These are phyloP conservation scores for Elsinoe fawcettii DNA, from an alignment of 2,329 filamentous ascomycete species.

Conservation along the genomic window DNA sequence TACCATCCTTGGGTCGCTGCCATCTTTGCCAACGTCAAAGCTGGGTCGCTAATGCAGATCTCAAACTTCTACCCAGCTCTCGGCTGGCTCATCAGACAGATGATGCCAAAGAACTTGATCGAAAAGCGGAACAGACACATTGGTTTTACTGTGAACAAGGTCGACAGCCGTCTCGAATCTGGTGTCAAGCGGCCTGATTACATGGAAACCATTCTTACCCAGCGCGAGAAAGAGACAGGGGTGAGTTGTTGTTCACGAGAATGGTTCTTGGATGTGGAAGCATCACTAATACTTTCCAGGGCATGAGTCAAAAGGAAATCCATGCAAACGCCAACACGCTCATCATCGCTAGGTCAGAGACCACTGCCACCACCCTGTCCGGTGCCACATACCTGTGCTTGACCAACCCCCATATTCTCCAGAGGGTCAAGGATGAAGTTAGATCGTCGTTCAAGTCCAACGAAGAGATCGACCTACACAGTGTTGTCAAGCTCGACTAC, in stretches of 20 bases:
- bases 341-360: constrained; percentile 33
- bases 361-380: constrained; percentile 29
- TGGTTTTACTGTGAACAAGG: not conserved
- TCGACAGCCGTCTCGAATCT: not conserved
- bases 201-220: constrained; percentile 1
- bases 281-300: not conserved
- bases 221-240: not conserved
- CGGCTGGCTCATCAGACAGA: not conserved
- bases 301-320: constrained; percentile 25
- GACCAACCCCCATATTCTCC: constrained; percentile 25
- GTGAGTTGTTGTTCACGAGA: not conserved
- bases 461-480: constrained; percentile 29
- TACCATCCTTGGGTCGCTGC: constrained; percentile 8
- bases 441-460: constrained; percentile 26
- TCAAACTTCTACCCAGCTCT: not conserved
- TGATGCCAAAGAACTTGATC: not conserved
- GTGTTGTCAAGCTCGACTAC: constrained; percentile 30
- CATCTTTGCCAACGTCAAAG: constrained; percentile 2
- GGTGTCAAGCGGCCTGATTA: constrained; percentile 3
- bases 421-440: constrained; percentile 30
- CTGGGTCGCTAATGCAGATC: not conserved
- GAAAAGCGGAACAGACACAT: not conserved
- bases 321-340: constrained; percentile 27
- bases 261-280: too few relatives aligned
- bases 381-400: constrained; percentile 28